These are phyloP conservation scores for Conringia planisiliqua DNA, from an alignment of 345 rosid species.

Conservation along the genomic window DNA sequence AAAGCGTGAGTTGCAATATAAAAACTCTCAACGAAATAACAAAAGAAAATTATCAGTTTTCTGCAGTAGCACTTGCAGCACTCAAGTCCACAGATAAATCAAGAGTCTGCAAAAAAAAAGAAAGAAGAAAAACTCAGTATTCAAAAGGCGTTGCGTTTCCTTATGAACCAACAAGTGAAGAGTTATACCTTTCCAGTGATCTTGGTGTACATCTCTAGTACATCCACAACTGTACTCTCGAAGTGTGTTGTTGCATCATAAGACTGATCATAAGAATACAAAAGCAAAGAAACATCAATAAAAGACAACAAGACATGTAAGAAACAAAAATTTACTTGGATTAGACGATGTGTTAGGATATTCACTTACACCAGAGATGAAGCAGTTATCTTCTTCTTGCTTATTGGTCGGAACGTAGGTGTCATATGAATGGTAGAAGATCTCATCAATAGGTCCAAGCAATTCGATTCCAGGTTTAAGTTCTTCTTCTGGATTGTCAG, in stretches of 20 bases:
- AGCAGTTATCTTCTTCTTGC: conserved; percentile 78
- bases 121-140: not conserved
- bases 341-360: not conserved
- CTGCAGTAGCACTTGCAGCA: conserved; percentile 69
- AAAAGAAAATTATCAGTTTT: conserved; percentile 7
- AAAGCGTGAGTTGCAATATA: conserved; percentile 5
- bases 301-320: not conserved
- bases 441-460: conserved; percentile 81
- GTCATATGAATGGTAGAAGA: conserved; percentile 78
- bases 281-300: not conserved
- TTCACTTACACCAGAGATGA: conserved; percentile 75
- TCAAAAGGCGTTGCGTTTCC: not conserved
- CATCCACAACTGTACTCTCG: conserved; percentile 73
- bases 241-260: conserved; percentile 90
- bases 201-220: conserved; percentile 66
- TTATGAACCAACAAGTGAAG: conserved; percentile 16
- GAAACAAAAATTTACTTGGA: not conserved
- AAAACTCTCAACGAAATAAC: not conserved
- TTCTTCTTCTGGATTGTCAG: conserved; percentile 72
- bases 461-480: conserved; percentile 85
- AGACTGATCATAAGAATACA: conserved; percentile 45
- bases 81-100: conserved; percentile 79
- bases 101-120: conserved; percentile 42
- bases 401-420: conserved; percentile 76
- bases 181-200: conserved; percentile 80